Conservation (phyloP, 129 eudicot genomes). For the Gnaphalium uliginosum region DNA sequence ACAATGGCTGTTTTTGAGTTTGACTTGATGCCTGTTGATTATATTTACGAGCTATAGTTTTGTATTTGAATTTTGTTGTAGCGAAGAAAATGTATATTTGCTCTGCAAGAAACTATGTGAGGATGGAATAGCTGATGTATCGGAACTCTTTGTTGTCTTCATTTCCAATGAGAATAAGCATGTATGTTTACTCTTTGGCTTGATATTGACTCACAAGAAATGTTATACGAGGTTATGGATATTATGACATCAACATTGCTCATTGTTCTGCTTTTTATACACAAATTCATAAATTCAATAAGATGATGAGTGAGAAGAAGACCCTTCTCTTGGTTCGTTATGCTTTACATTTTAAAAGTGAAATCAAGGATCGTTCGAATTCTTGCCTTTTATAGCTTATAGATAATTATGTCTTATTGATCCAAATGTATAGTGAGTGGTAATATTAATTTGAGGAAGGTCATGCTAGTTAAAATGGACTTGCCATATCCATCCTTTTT, state of each 20-base stretch:
- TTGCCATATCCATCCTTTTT: not conserved
- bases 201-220: conserved; percentile 2
- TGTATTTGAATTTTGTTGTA: conserved; percentile 30
- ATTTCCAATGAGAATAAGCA: conserved; percentile 90
- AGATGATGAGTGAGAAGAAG: not conserved
- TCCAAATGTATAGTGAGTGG: not conserved
- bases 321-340: not conserved
- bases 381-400: not conserved
- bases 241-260: not conserved
- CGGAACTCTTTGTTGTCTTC: conserved; percentile 84
- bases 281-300: not conserved
- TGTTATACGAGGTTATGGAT: not conserved
- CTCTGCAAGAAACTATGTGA: conserved; percentile 76
- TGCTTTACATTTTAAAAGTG: not conserved
- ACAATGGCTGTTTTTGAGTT: not conserved
- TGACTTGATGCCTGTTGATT: not conserved
- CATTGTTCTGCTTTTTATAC: not conserved
- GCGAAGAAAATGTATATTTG: conserved; percentile 90
- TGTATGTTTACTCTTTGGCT: conserved; percentile 33
- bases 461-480: not conserved
- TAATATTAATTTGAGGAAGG: not conserved
- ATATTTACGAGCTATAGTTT: conserved; percentile 4
- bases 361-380: not conserved
- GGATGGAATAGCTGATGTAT: conserved; percentile 52
- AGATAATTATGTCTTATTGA: too few relatives aligned